Percentiles rank a stretch among this genome's conserved stretches.
These are phyloP conservation scores for Physocladia obscura DNA, from an alignment of 192 early-diverging fungal genomes.

Conservation along the genomic window DNA sequence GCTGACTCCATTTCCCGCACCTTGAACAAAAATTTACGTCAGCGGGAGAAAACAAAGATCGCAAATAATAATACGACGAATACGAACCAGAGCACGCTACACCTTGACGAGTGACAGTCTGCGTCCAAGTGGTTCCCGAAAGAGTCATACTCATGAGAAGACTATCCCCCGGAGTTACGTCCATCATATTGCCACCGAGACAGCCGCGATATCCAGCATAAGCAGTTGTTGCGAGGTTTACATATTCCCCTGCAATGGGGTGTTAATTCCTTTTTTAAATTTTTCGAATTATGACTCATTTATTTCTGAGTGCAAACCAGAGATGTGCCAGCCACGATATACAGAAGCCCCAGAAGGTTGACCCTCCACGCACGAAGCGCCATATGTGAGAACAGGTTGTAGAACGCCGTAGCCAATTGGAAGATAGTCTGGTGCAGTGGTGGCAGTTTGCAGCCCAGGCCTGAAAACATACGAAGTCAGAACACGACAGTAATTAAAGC, in stretches of 20 bases:
- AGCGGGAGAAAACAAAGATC: background rate
- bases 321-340: conserved; percentile 26
- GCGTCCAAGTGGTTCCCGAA: conserved; percentile 8
- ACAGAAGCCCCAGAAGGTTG: conserved; percentile 2
- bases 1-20: background rate
- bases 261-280: no score
- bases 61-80: background rate
- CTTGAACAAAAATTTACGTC: background rate
- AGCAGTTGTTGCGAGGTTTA: background rate
- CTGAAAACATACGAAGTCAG: background rate
- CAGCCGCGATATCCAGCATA: conserved; percentile 4
- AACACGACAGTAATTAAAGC: background rate
- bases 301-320: background rate
- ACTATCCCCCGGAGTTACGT: conserved; percentile 9
- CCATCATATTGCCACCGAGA: conserved; percentile 18
- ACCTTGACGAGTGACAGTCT: conserved; percentile 9
- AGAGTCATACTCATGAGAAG: conserved; percentile 7
- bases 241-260: conserved; percentile 5
- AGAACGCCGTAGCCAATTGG: conserved; percentile 24
- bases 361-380: conserved; percentile 3
- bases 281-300: no score
- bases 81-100: conserved; percentile 3
- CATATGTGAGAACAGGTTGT: conserved; percentile 21
- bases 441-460: conserved; percentile 18
- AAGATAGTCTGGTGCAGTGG: background rate